These are phyloP conservation scores for Tubosaeta sp. DNA, from an alignment of 768 basidiomycete genomes.

Conservation along the genomic window DNA sequence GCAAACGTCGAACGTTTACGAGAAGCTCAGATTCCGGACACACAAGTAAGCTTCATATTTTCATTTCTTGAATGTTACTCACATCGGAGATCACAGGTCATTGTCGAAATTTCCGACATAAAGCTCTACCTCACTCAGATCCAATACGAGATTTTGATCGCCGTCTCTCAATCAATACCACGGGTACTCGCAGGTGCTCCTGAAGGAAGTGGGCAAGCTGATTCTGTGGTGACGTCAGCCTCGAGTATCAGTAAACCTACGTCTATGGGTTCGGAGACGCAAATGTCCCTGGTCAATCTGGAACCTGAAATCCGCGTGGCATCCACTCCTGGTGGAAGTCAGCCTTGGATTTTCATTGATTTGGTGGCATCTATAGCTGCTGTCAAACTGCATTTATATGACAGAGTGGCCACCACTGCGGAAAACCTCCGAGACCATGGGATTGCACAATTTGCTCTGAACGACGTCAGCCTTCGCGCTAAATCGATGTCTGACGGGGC, in stretches of 20 bases:
- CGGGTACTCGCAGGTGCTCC: conserved; percentile 51
- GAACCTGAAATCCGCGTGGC: conserved; percentile 55
- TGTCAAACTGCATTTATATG: conserved; percentile 86
- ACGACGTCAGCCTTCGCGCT: conserved; percentile 70
- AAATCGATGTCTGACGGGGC: conserved; percentile 81
- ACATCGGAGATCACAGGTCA: conserved; percentile 43
- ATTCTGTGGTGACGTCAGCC: conserved; percentile 20
- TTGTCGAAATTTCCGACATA: conserved; percentile 76
- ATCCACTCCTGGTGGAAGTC: conserved; percentile 21
- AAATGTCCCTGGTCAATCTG: conserved; percentile 15
- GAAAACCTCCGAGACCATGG: conserved; percentile 67
- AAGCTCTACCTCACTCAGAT: conserved; percentile 77
- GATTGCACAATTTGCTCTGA: conserved; percentile 81
- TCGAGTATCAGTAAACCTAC: conserved; percentile 2
- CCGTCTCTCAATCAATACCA: conserved; percentile 64
- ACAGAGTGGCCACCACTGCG: conserved; percentile 53
- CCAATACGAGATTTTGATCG: conserved; percentile 73
- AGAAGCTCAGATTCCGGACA: conserved; percentile 60
- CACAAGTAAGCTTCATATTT: conserved; percentile 49
- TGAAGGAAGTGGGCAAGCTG: conserved; percentile 36
- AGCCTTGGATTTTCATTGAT: conserved; percentile 64
- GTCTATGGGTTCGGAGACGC: conserved; percentile 3
- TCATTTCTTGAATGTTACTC: neutral
- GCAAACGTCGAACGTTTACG: conserved; percentile 48
- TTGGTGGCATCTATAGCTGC: conserved; percentile 64